Evolutionary conservation across 306 rosid genomes (phyloP), one percentile per base, ranked within the genome.

Genomic region (Begonia loranthoides): DNA sequence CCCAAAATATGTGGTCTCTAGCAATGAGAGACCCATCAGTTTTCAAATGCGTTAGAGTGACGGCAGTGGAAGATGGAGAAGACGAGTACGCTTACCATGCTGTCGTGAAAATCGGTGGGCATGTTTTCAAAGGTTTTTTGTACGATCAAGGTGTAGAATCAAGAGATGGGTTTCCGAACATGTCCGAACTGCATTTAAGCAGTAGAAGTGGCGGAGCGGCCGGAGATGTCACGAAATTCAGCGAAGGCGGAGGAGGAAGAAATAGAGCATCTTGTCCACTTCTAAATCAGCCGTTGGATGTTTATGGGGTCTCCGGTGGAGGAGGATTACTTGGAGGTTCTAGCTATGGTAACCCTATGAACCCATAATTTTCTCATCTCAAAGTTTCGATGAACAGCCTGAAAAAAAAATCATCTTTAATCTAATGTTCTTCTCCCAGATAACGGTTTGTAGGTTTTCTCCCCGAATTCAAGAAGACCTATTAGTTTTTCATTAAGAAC

Each of bases 81-180:
- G 97, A 76, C 17, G 81, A 90, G 75, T 85, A 66, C 40, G 95
- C 95, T 0, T 90, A 90, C 66, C 94, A 90, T 13, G 97, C 97
- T 0, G 85, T 76, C 13, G 97, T 90, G 13, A 85, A 78, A 64
- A 90, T 90, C 22, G 79, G 73, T 4, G 97, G 97, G 1, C 97
- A 78, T 64, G 94, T 90, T 12, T 90, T 90, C 48, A 90, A 82
- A 69, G 97, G 97, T n/a, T 66, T 85, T 62, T 75, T 85, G 8
- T 74, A 80, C 63, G 95, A 90, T 70, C 95, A 90, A 48, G 97
- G 97, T 5, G 47, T 70, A 17, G 87, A 79, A 43, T 56, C 49
- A 49, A 70, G 76, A 43, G 84, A 82, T 15, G 62, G 50, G 5
- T 84, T 77, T 70, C 95, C 90, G 9, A 77, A 84, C 55, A 50